Conservation (phyloP, 2,329 filamentous ascomycete species). For the Arthrinium phaeospermum region DNA sequence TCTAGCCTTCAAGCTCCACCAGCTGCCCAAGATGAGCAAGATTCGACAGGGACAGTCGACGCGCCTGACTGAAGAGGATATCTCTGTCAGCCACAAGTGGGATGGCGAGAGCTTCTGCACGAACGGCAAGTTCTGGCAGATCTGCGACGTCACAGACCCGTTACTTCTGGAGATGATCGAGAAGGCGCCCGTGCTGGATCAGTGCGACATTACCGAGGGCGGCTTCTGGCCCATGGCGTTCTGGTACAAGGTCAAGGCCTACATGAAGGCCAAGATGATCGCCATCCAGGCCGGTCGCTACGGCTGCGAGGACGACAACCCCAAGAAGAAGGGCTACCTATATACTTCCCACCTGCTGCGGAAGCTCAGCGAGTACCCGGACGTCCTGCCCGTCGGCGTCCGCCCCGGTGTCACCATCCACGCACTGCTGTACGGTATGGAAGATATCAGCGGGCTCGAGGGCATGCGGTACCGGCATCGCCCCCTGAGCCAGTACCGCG, state of each 20-base stretch:
- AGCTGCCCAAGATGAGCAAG: conserved; percentile 51
- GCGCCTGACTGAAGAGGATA: conserved; percentile 43
- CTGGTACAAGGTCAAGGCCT: conserved; percentile 81
- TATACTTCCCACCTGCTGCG: conserved; percentile 37
- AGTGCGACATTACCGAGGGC: conserved; percentile 66
- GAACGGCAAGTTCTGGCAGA: conserved; percentile 92
- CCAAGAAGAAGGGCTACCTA: conserved; percentile 43
- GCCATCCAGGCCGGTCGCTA: conserved; percentile 64
- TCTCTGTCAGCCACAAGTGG: conserved; percentile 73
- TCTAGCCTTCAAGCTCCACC: conserved; percentile 76
- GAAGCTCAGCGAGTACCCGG: conserved; percentile 34
- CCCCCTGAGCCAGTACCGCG: conserved; percentile 14
- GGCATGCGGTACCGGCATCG: conserved; percentile 27
- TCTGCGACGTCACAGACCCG: conserved; percentile 89
- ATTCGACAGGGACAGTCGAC: conserved; percentile 51
- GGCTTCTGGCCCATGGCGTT: conserved; percentile 88
- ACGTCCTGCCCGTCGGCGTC: conserved; percentile 32
- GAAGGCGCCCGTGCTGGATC: conserved; percentile 61
- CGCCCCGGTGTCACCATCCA: conserved; percentile 32
- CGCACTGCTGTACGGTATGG: conserved; percentile 36
- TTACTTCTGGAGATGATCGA: conserved; percentile 71
- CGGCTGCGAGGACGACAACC: conserved; percentile 51
- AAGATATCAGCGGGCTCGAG: conserved; percentile 32
- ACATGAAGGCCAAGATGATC: conserved; percentile 87
- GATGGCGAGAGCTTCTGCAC: conserved; percentile 76